Evolutionary conservation across 2,329 filamentous ascomycete genomes (phyloP).

Genomic region (Mycosphaerella arachidis): DNA sequence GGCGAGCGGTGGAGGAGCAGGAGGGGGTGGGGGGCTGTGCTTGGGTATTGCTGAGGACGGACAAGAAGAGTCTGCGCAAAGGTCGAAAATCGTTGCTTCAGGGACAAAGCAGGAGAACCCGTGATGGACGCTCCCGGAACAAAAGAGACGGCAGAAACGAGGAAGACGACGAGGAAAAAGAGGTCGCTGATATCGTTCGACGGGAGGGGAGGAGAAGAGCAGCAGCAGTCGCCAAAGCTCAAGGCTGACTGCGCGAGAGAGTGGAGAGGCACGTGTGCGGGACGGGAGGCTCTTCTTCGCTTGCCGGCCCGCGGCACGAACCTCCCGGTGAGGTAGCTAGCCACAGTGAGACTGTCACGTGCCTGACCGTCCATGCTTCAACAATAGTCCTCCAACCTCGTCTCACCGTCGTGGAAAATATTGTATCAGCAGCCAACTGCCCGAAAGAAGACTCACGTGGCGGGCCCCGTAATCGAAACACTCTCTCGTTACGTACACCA

Average conservation of each 20-base stretch:
- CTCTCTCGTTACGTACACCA: too few relatives aligned
- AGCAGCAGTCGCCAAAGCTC: background rate
- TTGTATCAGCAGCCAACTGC: too few relatives aligned
- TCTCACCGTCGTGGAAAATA: too few relatives aligned
- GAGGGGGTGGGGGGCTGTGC: background rate
- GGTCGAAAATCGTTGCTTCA: background rate
- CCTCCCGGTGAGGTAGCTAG: background rate
- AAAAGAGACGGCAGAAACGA: conserved; percentile 31
- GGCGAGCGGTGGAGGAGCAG: background rate
- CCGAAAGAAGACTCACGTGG: too few relatives aligned
- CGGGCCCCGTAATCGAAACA: too few relatives aligned
- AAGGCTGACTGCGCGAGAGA: background rate
- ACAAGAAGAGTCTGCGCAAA: background rate
- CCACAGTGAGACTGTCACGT: background rate
- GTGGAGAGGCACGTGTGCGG: conserved; percentile 1
- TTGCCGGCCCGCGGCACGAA: background rate
- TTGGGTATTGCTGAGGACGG: background rate
- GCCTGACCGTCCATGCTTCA: too few relatives aligned
- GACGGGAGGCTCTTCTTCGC: background rate
- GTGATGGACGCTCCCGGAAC: conserved; percentile 1
- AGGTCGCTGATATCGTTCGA: conserved; percentile 6
- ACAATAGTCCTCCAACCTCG: too few relatives aligned
- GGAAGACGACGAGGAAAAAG: conserved; percentile 13
- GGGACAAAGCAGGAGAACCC: background rate
- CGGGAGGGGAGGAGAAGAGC: background rate